These are phyloP conservation scores for Coccomyxa subellipsoidea DNA, from an alignment of 163 green algal species.

Conservation along the genomic window DNA sequence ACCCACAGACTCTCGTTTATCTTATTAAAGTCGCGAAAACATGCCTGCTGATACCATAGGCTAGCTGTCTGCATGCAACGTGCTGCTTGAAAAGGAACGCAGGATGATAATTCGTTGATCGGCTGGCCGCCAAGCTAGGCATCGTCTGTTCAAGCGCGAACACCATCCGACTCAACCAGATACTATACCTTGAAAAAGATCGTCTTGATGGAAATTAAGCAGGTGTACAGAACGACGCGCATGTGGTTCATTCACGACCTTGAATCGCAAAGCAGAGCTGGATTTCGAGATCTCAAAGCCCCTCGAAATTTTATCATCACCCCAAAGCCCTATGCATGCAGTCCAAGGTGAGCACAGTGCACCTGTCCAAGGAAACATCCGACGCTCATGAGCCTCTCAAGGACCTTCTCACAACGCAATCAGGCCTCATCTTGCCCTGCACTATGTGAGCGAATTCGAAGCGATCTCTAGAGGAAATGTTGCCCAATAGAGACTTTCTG, in stretches of 20 bases:
- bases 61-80: slow-evolving; percentile 7
- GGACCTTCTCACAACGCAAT: background rate
- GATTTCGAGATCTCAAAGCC: background rate
- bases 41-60: background rate
- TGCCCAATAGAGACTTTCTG: background rate
- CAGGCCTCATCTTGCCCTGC: no score
- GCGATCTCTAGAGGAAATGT: no score
- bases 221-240: background rate
- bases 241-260: background rate
- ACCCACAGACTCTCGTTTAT: no score
- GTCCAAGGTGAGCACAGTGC: background rate
- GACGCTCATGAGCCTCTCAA: background rate
- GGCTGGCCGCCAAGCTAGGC: slow-evolving; percentile 3
- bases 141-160: background rate
- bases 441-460: no score
- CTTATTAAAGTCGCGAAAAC: background rate
- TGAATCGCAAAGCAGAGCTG: background rate
- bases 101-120: background rate
- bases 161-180: background rate
- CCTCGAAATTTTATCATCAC: no score
- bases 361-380: no score
- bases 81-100: slow-evolving; percentile 5
- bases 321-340: background rate
- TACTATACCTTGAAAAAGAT: background rate
- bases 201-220: background rate